Evolutionary conservation across 2,329 filamentous ascomycete genomes (phyloP).

Genomic region (Sclerotiophoma versabilis): DNA sequence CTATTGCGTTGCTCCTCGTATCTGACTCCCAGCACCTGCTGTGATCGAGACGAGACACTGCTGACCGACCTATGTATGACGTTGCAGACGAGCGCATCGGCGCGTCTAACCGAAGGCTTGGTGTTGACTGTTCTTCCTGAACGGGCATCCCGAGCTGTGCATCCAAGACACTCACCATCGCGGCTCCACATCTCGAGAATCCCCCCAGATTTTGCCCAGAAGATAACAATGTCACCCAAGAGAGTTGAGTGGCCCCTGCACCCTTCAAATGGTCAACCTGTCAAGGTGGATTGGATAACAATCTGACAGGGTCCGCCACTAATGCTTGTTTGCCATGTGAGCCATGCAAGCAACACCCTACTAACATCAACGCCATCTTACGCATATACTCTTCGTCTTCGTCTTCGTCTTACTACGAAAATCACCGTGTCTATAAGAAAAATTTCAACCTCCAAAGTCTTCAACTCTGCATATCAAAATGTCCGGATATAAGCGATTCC

Average conservation of each 20-base stretch:
- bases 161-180: neutral
- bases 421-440: neutral
- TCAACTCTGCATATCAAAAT: neutral
- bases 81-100: slow-evolving; percentile 3
- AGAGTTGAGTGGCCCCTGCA: neutral
- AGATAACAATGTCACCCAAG: neutral
- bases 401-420: neutral
- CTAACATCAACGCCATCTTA: neutral
- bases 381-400: neutral
- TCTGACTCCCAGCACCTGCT: slow-evolving; percentile 1
- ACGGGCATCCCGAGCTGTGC: slow-evolving; percentile 1
- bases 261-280: neutral
- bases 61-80: slow-evolving; percentile 10
- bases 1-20: slow-evolving; percentile 5
- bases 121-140: slow-evolving; percentile 7
- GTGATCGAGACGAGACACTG: neutral
- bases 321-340: slow-evolving; percentile 9
- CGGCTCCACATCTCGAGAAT: neutral
- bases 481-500: slow-evolving; percentile 2
- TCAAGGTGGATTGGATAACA: neutral
- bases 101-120: slow-evolving; percentile 12
- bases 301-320: slow-evolving; percentile 3
- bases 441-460: neutral
- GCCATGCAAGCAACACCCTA: neutral
- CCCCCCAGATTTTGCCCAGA: neutral